Conservation (phyloP, 164 flowering plant genomes). For the Annona squamosa region DNA sequence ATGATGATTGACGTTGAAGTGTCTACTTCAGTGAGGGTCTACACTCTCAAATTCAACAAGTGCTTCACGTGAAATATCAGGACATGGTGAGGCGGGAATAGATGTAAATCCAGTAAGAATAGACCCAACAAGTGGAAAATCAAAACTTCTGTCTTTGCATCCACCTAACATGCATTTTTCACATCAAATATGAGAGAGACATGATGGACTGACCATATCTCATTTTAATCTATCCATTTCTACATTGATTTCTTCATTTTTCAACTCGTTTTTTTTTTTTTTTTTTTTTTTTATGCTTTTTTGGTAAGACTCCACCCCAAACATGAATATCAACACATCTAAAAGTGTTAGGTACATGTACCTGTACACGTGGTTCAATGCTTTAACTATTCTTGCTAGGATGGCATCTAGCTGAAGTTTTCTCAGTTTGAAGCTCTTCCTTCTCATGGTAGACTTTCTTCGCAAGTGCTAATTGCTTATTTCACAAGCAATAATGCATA, state of each 20-base stretch:
- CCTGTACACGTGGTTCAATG: not conserved
- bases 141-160: not conserved
- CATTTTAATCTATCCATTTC: not conserved
- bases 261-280: not conserved
- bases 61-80: not conserved
- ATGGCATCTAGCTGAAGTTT: not conserved
- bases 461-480: not conserved
- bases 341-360: not conserved
- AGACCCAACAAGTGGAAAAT: too few species aligned
- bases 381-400: not conserved
- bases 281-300: too few species aligned
- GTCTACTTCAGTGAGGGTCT: not conserved
- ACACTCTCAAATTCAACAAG: too few species aligned
- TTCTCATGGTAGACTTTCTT: not conserved
- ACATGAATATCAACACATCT: not conserved
- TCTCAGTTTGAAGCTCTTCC: not conserved
- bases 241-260: not conserved
- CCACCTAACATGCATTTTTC: not conserved
- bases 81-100: not conserved
- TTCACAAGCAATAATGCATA: not conserved
- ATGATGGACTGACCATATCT: not conserved
- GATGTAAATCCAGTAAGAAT: not conserved
- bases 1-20: not conserved
- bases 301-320: not conserved
- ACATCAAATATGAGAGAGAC: not conserved